phyloP scores from a whole-genome alignment of 2,329 filamentous ascomycete species.

The Alternaria ventricosa region DNA sequence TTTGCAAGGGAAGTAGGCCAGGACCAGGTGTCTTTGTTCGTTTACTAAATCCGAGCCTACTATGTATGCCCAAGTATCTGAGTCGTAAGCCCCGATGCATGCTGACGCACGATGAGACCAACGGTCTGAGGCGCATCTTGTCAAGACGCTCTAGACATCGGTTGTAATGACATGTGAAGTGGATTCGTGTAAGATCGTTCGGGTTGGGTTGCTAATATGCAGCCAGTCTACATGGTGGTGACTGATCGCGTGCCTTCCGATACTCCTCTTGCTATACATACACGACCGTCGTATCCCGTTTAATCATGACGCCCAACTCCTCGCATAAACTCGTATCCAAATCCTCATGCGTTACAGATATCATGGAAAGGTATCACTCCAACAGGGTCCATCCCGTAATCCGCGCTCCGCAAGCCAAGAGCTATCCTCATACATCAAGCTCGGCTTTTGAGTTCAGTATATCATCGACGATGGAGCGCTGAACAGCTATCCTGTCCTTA shows the following conservation, averaged over 20 bases:
- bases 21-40: constrained; percentile 19
- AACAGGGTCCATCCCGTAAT: not conserved
- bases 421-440: constrained; percentile 34
- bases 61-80: not conserved
- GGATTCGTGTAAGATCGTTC: not conserved
- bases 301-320: constrained; percentile 1
- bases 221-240: not conserved
- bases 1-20: not conserved
- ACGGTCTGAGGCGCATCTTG: not conserved
- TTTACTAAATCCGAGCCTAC: constrained; percentile 7
- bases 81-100: constrained; percentile 13
- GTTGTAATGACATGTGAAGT: not conserved
- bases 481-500: constrained; percentile 59
- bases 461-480: constrained; percentile 78
- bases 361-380: not conserved
- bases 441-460: constrained; percentile 59
- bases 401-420: not conserved
- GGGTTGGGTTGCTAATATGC: not conserved
- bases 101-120: constrained; percentile 17
- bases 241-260: constrained; percentile 12
- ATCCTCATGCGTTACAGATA: not conserved
- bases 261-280: not conserved
- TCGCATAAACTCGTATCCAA: not conserved
- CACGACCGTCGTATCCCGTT: not conserved
- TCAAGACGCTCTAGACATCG: not conserved